Evolutionary conservation across 371 early-diverging fungal genomes (phyloP).

Genomic region (Amoeboaphelidium protococcarum): DNA sequence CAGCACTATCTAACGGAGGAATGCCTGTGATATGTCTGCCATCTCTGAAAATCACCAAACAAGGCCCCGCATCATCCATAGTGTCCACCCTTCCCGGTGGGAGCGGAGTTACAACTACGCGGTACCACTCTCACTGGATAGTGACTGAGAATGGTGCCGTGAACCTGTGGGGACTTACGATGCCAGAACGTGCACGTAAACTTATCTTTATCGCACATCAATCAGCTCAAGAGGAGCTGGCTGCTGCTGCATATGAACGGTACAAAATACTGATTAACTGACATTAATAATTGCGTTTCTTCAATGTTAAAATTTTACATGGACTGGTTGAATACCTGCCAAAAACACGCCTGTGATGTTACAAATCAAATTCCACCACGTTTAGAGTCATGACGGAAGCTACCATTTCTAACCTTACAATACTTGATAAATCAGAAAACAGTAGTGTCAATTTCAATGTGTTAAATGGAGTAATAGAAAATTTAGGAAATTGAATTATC

Average conservation of each 20-base stretch:
- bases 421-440: too few relatives aligned
- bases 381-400: too few relatives aligned
- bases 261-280: too few relatives aligned
- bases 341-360: too few relatives aligned
- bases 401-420: too few relatives aligned
- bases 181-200: conserved; percentile 14
- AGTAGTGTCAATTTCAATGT: too few relatives aligned
- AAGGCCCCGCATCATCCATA: conserved; percentile 11
- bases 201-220: conserved; percentile 22
- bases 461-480: too few relatives aligned
- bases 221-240: conserved; percentile 12
- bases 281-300: too few relatives aligned
- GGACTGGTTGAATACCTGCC: too few relatives aligned
- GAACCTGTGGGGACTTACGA: conserved; percentile 16
- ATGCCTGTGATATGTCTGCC: conserved; percentile 20
- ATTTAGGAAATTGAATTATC: too few relatives aligned
- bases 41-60: conserved; percentile 9
- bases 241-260: conserved; percentile 13
- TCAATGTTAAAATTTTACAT: too few relatives aligned
- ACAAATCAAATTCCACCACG: too few relatives aligned
- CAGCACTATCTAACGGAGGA: conserved; percentile 15
- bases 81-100: conserved; percentile 12
- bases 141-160: conserved; percentile 17
- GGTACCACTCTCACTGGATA: conserved; percentile 16
- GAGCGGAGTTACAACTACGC: conserved; percentile 16